A percentile compares a stretch with the other conserved stretches of the same genome.
Evolutionary conservation across 164 flowering plant species (phyloP).

Genomic region (Magnolia kwangsiensis): DNA sequence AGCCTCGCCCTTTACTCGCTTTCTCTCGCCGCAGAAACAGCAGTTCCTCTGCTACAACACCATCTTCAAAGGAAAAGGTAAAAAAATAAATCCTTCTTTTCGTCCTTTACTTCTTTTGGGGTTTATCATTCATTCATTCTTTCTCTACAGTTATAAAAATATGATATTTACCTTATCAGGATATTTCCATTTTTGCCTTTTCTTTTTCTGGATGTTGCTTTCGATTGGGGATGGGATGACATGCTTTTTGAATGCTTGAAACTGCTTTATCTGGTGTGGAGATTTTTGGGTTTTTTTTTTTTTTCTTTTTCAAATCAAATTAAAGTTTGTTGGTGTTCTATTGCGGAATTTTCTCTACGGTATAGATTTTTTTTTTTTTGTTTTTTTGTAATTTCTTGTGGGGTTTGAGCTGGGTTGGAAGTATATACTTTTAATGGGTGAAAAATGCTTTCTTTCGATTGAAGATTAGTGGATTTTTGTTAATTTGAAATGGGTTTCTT

Average conservation of each 20-base stretch:
- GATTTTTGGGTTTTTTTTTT: too few relatives aligned
- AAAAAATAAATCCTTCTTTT: not conserved
- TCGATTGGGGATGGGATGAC: not conserved
- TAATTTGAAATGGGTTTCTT: not conserved
- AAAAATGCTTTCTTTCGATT: not conserved
- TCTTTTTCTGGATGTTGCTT: not conserved
- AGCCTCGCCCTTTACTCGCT: constrained; percentile 7
- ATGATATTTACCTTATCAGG: not conserved
- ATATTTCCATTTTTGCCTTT: not conserved
- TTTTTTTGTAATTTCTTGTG: not conserved
- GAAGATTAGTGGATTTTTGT: not conserved
- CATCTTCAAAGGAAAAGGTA: constrained; percentile 16
- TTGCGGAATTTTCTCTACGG: not conserved
- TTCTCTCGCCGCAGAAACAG: constrained; percentile 18
- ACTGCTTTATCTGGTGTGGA: not conserved
- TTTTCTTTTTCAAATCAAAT: too few relatives aligned
- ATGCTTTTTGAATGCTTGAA: not conserved
- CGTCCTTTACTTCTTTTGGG: not conserved
- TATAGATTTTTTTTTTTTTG: not conserved
- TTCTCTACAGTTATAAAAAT: not conserved
- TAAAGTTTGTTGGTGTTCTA: too few relatives aligned
- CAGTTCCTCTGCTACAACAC: constrained; percentile 4
- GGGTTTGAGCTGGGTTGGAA: not conserved
- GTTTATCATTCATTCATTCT: not conserved
- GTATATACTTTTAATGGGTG: not conserved